Evolutionary conservation across 164 flowering plant species (phyloP).

Genomic region (Kingdonia uniflora): DNA sequence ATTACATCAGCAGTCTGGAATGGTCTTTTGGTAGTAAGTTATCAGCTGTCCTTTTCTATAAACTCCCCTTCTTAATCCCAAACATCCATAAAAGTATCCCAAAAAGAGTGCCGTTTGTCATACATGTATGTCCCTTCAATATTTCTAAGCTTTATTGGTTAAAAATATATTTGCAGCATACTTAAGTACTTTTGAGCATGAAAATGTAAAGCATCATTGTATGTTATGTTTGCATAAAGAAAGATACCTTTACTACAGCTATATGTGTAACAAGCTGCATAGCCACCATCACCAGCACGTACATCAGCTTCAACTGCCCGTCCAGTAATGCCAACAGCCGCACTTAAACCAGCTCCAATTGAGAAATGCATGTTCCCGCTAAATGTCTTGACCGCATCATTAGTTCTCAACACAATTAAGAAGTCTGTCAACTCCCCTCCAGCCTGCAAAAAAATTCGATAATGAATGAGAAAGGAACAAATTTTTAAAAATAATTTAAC

Average conservation of each 20-base stretch:
- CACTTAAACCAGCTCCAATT: slow-evolving; percentile 90
- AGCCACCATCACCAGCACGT: slow-evolving; percentile 85
- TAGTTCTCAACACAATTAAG: slow-evolving; percentile 78
- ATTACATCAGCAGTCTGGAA: too few relatives aligned
- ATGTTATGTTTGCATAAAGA: not conserved
- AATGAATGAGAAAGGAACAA: not conserved
- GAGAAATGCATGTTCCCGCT: slow-evolving; percentile 71
- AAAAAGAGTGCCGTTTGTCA: too few relatives aligned
- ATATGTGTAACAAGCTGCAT: slow-evolving; percentile 95
- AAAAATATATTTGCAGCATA: too few relatives aligned
- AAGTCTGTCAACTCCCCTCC: slow-evolving; percentile 96
- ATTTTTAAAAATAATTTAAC: too few relatives aligned
- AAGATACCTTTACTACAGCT: slow-evolving; percentile 91
- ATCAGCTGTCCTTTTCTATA: too few relatives aligned
- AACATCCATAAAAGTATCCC: too few relatives aligned
- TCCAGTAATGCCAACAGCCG: slow-evolving; percentile 77
- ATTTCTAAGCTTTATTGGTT: too few relatives aligned
- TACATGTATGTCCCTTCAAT: too few relatives aligned
- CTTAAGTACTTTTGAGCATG: too few relatives aligned
- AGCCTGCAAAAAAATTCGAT: slow-evolving; percentile 31
- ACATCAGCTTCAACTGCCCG: slow-evolving; percentile 82
- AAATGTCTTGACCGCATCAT: slow-evolving; percentile 69
- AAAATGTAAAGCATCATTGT: too few relatives aligned
- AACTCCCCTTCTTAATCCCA: too few relatives aligned
- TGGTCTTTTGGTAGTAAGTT: too few relatives aligned